Conservation (phyloP, 768 basidiomycete species). For the Termitomyces sp. region DNA sequence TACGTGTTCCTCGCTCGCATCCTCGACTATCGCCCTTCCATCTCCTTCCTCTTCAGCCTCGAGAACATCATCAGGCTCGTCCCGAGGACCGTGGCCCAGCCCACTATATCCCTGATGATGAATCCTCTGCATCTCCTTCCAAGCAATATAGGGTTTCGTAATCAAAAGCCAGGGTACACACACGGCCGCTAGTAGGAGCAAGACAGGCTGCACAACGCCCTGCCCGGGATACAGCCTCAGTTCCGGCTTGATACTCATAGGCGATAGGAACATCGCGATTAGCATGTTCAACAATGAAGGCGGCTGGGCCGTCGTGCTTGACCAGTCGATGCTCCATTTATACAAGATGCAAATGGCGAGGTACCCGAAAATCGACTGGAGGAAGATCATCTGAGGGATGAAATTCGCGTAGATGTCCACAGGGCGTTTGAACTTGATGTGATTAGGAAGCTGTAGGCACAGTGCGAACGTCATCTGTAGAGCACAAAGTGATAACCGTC, state of each 20-base stretch:
- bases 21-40: constrained; percentile 71
- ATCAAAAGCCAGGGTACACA: constrained; percentile 97
- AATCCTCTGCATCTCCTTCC: constrained; percentile 85
- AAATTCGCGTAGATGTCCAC: constrained; percentile 93
- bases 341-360: constrained; percentile 91
- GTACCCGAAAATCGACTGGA: constrained; percentile 98
- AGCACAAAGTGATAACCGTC: constrained; percentile 7
- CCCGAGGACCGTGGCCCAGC: constrained; percentile 52
- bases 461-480: constrained; percentile 96
- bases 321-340: constrained; percentile 98
- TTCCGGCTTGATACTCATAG: constrained; percentile 70
- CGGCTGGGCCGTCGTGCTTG: constrained; percentile 59
- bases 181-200: constrained; percentile 74
- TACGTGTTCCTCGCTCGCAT: constrained; percentile 72
- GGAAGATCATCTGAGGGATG: constrained; percentile 95
- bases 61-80: constrained; percentile 58
- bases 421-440: constrained; percentile 86
- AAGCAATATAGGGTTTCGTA: constrained; percentile 88
- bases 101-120: constrained; percentile 84
- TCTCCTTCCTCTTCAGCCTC: constrained; percentile 84
- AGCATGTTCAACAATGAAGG: constrained; percentile 95
- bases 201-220: constrained; percentile 73
- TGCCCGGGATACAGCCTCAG: constrained; percentile 86
- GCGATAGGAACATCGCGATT: constrained; percentile 93
- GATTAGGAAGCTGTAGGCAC: constrained; percentile 94